Base-by-base conservation (phyloP, 805 yeast genomes). In the Ogataea thermomethanolica region DNA sequence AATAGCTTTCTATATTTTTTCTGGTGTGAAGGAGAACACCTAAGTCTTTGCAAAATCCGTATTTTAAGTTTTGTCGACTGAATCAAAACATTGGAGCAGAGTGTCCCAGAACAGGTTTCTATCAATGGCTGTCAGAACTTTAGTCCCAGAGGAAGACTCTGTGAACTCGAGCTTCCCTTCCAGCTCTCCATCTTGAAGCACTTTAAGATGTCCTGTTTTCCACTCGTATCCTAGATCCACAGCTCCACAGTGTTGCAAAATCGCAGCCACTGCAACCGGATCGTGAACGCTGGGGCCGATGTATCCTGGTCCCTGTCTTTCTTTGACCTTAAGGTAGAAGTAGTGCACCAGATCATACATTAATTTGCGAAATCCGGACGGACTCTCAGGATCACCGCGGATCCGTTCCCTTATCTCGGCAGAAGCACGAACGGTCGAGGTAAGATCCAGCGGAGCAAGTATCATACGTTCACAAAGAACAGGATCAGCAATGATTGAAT, bases 271-370 rank as follows among this genome's bases (percentile, higher is more conserved):
- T 1, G 95, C 84, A 37, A 84, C 65, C 1, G 93, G 91, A 58
- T 86, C 95, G 60, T 87, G 95, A 1, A 85, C 70, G 1, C 89
- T 87, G 4, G 93, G 89, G 0, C 93, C 91, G 5, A 56, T 44
- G 33, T 51, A 58, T 22, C 20, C 46, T 45, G 57, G 75, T 66
- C 71, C 71, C 46, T 69, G 71, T 29, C 59, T 53, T 20, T 64
- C 62, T 28, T 64, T 64, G 54, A 73, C 71, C 8, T 76, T 50
- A 17, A 64, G 62, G 9, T 74, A 70, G 54, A 78, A 79, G 44
- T 67, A 76, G 8, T 67, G 62, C 50, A 79, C 66, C 36, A 81
- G 61, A 42, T 79, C 82, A 51, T 64, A 71, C 54, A 76, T 68
- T 65, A 79, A 64, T 41, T 63, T 66, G 44, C 90, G 70, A 30